phyloP scores from a whole-genome alignment of 345 rosid genomes.

The Isatis tinctoria region DNA sequence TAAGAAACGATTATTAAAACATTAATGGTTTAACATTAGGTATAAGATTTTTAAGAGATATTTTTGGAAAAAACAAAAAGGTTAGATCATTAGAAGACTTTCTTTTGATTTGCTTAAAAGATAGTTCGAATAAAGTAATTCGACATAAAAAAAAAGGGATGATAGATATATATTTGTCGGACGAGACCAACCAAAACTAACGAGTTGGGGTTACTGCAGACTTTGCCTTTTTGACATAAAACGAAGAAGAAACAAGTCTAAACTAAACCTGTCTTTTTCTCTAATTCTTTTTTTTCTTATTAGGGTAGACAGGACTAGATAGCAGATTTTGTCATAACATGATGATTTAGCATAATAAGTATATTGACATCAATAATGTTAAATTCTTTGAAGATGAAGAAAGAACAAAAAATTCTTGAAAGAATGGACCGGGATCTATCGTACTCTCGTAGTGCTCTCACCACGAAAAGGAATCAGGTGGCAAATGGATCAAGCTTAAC shows the following conservation, averaged over 20 bases:
- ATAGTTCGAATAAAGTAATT: not conserved
- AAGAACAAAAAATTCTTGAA: not conserved
- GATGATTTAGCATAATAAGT: not conserved
- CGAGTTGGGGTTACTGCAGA: not conserved
- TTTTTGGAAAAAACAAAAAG: not conserved
- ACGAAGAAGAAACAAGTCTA: not conserved
- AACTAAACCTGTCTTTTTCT: not conserved
- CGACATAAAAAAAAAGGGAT: not conserved
- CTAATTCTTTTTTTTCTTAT: not conserved
- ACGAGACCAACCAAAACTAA: not conserved
- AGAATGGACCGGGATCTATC: conserved; percentile 1
- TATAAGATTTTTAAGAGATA: not conserved
- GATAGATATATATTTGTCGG: not conserved
- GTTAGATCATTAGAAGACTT: not conserved
- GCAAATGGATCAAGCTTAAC: not conserved
- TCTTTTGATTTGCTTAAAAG: not conserved
- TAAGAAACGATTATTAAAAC: not conserved
- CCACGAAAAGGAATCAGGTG: not conserved
- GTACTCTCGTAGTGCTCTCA: not conserved
- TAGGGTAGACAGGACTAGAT: not conserved
- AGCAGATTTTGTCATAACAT: not conserved
- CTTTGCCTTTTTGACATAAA: not conserved
- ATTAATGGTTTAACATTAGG: not conserved
- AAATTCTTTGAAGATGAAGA: not conserved
- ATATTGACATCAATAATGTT: not conserved